Conservation (phyloP, 306 rosid species). For the Sechiopsis laciniata region DNA sequence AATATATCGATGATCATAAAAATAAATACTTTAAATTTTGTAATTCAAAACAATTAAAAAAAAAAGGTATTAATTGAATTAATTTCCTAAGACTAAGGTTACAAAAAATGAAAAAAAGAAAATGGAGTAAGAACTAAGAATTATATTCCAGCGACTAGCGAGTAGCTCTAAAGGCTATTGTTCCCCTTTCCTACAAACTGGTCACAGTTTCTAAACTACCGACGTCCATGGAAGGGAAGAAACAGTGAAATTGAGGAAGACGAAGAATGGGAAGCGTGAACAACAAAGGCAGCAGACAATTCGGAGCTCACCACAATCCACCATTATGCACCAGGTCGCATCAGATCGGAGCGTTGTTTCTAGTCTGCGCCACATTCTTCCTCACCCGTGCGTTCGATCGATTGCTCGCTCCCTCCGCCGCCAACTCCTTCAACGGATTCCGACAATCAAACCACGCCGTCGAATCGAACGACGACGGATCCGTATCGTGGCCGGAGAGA, state of each 20-base stretch:
- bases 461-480: conserved; percentile 30
- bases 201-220: neutral
- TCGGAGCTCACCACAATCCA: conserved; percentile 33
- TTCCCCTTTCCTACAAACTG: too few relatives aligned
- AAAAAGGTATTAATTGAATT: too few relatives aligned
- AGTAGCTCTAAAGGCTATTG: too few relatives aligned
- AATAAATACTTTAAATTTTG: too few relatives aligned
- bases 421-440: conserved; percentile 23
- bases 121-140: too few relatives aligned
- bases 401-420: conserved; percentile 18
- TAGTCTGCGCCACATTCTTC: conserved; percentile 64
- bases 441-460: conserved; percentile 24
- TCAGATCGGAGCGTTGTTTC: conserved; percentile 68
- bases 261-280: conserved; percentile 36
- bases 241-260: neutral
- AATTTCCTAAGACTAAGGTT: too few relatives aligned
- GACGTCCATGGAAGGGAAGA: neutral
- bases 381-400: conserved; percentile 47
- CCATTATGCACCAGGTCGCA: conserved; percentile 65
- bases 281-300: conserved; percentile 43
- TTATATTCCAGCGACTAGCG: too few relatives aligned
- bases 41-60: too few relatives aligned
- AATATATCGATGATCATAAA: too few relatives aligned
- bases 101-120: too few relatives aligned
- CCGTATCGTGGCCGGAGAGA: conserved; percentile 47